Base-by-base conservation (phyloP, 116 monocot genomes). In the Dioscorea cayenensis region DNA sequence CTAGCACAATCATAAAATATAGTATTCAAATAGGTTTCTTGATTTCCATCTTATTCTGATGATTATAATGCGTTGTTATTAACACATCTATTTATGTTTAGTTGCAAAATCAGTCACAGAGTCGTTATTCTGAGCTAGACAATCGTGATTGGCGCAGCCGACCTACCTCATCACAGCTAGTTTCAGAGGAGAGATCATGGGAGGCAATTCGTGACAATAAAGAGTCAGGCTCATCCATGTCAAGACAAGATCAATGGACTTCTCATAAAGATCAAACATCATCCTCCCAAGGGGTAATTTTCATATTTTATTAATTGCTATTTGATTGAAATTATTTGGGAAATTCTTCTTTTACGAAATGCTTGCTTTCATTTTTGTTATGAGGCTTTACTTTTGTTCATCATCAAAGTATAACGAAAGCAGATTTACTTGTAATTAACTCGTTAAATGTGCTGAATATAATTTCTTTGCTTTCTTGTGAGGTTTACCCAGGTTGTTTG, bases 81-180 rank as follows among this genome's bases (percentile, higher is more conserved):
- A 5, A 18, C 55, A 11, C n/a, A 16, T 16, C 5, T 5, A 12
- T 55, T 55, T 55, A n/a, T 55, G 55, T 67, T 4, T 67, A 88
- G 81, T 19, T 74, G 38, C 92, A 83, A 77, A 68, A 6, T 60
- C 86, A 80, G 72, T 22, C 78, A 51, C 90, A 84, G 60, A 74
- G 22, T 71, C 95, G 86, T 20, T 90, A 87, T 74, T 64, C 82
- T 68, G 92, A 95, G 66, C 76, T 89, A 58, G 95, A 95, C 71
- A 95, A 80, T 67, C 87, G 92, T 76, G 95, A 92, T 80, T 95
- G 95, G 95, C 89, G 90, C 73, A 79, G 83, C 25, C 85, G 84
- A 20, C 77, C 87, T 43, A 8, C 43, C 43, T 43, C 43, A 68
- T 35, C 71, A n/a, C 79, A 79, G 3, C 38, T 82, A n/a, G 61